Evolutionary conservation across 2,329 filamentous ascomycete genomes (phyloP), one percentile per base, ranked within the genome.

Genomic region (Fusarium burgessii): DNA sequence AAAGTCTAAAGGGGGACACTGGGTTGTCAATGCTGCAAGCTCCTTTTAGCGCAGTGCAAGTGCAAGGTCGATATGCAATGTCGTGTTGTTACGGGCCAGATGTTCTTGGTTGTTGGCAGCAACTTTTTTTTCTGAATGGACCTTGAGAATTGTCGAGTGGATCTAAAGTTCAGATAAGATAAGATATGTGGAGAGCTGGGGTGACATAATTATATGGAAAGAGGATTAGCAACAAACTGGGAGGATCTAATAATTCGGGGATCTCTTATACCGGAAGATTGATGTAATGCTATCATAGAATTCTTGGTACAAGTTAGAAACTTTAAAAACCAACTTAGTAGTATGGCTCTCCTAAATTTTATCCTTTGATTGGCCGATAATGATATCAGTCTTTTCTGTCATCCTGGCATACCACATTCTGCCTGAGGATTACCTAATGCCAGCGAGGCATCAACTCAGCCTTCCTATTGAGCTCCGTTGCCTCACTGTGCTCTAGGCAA

Each of bases 401-500:
- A 43, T n/a, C 50, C 20, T 17, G 5, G 10, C 13, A 13, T n/a
- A 17, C 11, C 9, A 9, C 5, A 3, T 69, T 35, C 51, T 80
- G 80, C 80, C 80, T 82, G 71, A 81, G 77, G 79, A 74, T 70
- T 70, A 62, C 35, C 18, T 66, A 68, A 70, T 68, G 42, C 36
- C 50, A 41, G 57, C 70, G 71, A 81, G 76, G 72, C 76, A 77
- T 60, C 77, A 70, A 75, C 70, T 72, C 78, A 80, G 78, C 80
- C 78, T 80, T 77, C 70, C 73, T 69, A 71, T 68, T 74, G 74
- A 80, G 76, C 76, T 79, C 71, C 73, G 68, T 70, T 75, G 72
- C 73, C 74, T 77, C 69, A 69, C 68, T 56, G 70, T 75, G 76
- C 78, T 84, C 82, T 74, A 84, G 83, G 83, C 83, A 84, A 84